A percentile compares a stretch with the other conserved stretches of the same genome.
phyloP scores from a whole-genome alignment of 768 basidiomycete species.

The Epithele typhae region DNA sequence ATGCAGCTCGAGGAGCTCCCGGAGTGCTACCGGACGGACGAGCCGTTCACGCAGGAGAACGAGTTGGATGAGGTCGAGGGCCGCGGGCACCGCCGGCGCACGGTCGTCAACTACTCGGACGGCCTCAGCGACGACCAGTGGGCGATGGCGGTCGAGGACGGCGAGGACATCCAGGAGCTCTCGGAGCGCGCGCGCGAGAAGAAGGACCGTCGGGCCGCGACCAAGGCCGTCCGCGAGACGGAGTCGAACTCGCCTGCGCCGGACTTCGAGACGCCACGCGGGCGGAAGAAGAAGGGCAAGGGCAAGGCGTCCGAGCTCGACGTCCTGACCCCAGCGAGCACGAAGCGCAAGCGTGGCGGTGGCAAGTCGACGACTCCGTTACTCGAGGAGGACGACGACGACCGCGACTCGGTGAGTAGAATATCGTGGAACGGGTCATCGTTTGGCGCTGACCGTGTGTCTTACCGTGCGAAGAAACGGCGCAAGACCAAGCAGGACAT shows the following conservation, averaged over 20 bases:
- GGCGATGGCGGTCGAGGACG: conserved; percentile 81
- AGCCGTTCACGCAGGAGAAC: conserved; percentile 65
- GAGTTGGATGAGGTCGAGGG: conserved; percentile 68
- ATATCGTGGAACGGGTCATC: neutral
- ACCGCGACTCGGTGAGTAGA: conserved; percentile 56
- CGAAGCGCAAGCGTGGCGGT: conserved; percentile 74
- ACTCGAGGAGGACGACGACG: conserved; percentile 73
- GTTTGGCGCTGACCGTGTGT: neutral
- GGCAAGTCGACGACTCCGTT: conserved; percentile 70
- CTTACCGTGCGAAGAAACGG: conserved; percentile 60
- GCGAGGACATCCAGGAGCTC: conserved; percentile 74
- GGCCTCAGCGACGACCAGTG: conserved; percentile 93
- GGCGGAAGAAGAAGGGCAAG: conserved; percentile 55
- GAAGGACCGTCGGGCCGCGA: conserved; percentile 58
- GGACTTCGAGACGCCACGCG: conserved; percentile 31
- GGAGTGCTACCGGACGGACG: conserved; percentile 82
- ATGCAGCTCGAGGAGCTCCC: conserved; percentile 90
- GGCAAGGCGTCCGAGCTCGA: conserved; percentile 38
- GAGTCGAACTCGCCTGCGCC: conserved; percentile 32
- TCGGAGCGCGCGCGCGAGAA: conserved; percentile 60
- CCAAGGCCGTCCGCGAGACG: conserved; percentile 52
- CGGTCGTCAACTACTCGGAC: conserved; percentile 88
- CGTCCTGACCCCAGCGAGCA: conserved; percentile 34
- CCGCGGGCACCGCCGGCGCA: conserved; percentile 80
- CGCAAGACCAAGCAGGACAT: conserved; percentile 67